Evolutionary conservation across 164 flowering plant genomes (phyloP).

Genomic region (Vitis cinerea): DNA sequence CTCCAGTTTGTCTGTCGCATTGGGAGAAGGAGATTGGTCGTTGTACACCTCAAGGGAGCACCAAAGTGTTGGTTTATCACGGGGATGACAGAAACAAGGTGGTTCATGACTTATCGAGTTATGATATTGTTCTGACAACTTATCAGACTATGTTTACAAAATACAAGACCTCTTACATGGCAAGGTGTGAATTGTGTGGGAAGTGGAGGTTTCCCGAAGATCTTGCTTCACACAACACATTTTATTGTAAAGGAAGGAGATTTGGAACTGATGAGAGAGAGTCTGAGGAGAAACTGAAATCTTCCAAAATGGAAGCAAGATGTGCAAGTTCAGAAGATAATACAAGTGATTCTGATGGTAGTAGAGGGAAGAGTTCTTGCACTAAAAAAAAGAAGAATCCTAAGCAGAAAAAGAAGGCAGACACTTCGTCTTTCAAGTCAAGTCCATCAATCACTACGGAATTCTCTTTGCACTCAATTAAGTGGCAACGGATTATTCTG

Average conservation of each 20-base stretch:
- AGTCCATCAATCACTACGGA: constrained; percentile 13
- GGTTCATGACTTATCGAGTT: constrained; percentile 39
- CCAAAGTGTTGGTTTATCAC: constrained; percentile 76
- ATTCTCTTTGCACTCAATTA: constrained; percentile 66
- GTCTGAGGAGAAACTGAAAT: too few species aligned
- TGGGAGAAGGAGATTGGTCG: constrained; percentile 76
- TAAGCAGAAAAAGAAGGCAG: constrained; percentile 12
- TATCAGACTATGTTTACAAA: constrained; percentile 72
- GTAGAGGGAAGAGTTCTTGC: too few species aligned
- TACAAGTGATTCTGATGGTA: too few species aligned
- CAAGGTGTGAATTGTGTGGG: constrained; percentile 71
- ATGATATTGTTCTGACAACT: constrained; percentile 92
- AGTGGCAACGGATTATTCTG: constrained; percentile 84
- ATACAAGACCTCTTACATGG: constrained; percentile 66
- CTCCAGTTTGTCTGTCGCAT: constrained; percentile 78
- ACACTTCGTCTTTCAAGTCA: too few species aligned
- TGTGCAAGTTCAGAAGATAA: too few species aligned
- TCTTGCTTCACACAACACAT: too few species aligned
- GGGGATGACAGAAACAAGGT: constrained; percentile 62
- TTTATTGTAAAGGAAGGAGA: too few species aligned
- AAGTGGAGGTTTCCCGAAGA: constrained; percentile 15
- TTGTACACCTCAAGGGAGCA: constrained; percentile 67
- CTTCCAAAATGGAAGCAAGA: too few species aligned
- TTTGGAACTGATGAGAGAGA: too few species aligned
- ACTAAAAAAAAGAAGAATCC: background rate